Conservation (phyloP, 2,329 filamentous ascomycete species). For the Microdochium nivale region DNA sequence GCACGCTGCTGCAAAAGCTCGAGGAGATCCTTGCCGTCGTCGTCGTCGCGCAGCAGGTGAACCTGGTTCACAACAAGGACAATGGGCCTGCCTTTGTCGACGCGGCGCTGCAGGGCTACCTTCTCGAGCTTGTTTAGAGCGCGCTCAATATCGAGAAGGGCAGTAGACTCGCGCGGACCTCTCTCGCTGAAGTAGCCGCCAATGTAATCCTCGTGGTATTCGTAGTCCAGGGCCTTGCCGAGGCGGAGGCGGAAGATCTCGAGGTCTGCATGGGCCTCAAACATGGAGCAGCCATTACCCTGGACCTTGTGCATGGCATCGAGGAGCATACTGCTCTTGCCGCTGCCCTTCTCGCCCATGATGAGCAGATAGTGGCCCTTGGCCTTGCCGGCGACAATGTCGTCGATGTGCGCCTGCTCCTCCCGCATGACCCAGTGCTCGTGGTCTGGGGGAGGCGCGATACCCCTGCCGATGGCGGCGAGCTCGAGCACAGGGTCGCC, state of each 20-base stretch:
- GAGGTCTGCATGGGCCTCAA: conserved; percentile 89
- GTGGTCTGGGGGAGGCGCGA: conserved; percentile 32
- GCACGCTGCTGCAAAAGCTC: conserved; percentile 93
- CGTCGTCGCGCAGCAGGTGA: conserved; percentile 84
- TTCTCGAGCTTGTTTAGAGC: conserved; percentile 98
- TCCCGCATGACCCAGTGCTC: conserved; percentile 76
- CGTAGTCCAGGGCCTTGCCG: conserved; percentile 90
- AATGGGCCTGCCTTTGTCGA: conserved; percentile 56
- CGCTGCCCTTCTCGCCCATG: conserved; percentile 91
- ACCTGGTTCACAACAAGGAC: conserved; percentile 93
- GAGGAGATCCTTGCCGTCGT: conserved; percentile 85
- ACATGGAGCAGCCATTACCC: conserved; percentile 85
- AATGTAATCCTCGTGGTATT: conserved; percentile 97
- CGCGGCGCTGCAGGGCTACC: conserved; percentile 68
- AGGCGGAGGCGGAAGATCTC: conserved; percentile 92
- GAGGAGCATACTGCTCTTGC: conserved; percentile 92
- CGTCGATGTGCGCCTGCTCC: conserved; percentile 74
- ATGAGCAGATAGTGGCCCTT: conserved; percentile 84
- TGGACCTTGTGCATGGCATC: conserved; percentile 92
- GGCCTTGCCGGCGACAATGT: conserved; percentile 66
- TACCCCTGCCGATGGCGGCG: conserved; percentile 55
- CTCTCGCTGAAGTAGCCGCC: conserved; percentile 92
- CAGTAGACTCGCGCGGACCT: conserved; percentile 84
- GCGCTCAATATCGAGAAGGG: conserved; percentile 88
- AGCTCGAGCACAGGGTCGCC: conserved; percentile 85